Evolutionary conservation across 352 stramenopile genomes (phyloP).

Genomic region (Globisporangium okanoganense): DNA sequence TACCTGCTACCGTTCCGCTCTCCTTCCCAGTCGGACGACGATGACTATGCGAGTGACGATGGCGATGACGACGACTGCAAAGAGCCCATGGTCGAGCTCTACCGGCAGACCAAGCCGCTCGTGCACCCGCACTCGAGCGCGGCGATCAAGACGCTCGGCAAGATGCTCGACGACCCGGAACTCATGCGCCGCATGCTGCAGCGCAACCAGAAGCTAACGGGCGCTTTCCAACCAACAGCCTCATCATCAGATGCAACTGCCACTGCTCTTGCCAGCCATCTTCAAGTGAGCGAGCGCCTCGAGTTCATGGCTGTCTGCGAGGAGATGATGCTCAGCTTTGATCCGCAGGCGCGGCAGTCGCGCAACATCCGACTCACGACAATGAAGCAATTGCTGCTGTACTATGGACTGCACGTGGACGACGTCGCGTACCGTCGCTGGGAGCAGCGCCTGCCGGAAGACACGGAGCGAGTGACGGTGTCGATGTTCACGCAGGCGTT

Average conservation of each 20-base stretch:
- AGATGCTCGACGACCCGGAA: slow-evolving; percentile 39
- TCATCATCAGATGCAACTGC: background rate
- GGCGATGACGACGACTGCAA: background rate
- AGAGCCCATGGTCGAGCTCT: slow-evolving; percentile 25
- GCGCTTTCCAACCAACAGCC: background rate
- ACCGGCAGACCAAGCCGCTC: slow-evolving; percentile 50
- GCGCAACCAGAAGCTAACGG: slow-evolving; percentile 22
- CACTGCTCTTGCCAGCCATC: background rate
- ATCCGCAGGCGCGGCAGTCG: slow-evolving; percentile 29
- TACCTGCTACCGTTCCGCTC: slow-evolving; percentile 10
- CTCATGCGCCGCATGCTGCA: slow-evolving; percentile 57
- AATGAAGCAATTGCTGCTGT: slow-evolving; percentile 36
- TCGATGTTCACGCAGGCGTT: slow-evolving; percentile 42
- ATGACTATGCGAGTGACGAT: slow-evolving; percentile 6
- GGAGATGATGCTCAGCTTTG: slow-evolving; percentile 43
- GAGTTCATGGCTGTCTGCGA: slow-evolving; percentile 47
- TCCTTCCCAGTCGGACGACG: background rate
- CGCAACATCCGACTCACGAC: slow-evolving; percentile 27
- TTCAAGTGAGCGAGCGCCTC: slow-evolving; percentile 12
- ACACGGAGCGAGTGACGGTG: slow-evolving; percentile 30
- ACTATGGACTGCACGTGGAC: slow-evolving; percentile 38
- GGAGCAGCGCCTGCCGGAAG: slow-evolving; percentile 43
- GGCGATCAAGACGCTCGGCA: slow-evolving; percentile 48
- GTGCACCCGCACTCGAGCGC: slow-evolving; percentile 60
- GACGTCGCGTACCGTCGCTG: slow-evolving; percentile 43